These are phyloP conservation scores for Solanum paucissectum DNA, from an alignment of 257 asterid species.

Conservation along the genomic window DNA sequence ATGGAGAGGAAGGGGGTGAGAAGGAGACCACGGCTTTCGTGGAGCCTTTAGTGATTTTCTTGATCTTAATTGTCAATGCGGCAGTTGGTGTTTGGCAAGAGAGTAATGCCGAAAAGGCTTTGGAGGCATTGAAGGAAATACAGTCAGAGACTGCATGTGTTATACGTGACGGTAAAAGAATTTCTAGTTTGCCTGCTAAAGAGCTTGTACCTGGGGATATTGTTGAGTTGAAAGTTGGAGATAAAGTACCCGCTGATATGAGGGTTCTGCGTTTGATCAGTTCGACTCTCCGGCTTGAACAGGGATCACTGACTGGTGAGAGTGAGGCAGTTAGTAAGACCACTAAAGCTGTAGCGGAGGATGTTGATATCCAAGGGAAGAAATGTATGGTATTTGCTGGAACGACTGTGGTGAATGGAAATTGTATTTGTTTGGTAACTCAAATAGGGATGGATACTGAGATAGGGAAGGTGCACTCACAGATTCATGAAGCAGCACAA, in stretches of 20 bases:
- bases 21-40: conserved; percentile 95
- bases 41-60: conserved; percentile 88
- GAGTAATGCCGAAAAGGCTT: conserved; percentile 96
- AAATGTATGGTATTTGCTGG: conserved; percentile 98
- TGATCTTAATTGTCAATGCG: conserved; percentile 93
- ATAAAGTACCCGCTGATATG: conserved; percentile 97
- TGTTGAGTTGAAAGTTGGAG: conserved; percentile 94
- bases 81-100: conserved; percentile 99
- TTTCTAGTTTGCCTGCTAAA: conserved; percentile 62
- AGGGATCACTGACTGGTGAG: conserved; percentile 97
- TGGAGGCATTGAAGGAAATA: conserved; percentile 95
- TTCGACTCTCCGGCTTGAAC: conserved; percentile 85
- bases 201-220: conserved; percentile 98
- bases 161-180: conserved; percentile 62
- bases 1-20: conserved; percentile 95
- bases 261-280: conserved; percentile 82
- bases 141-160: conserved; percentile 92
- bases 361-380: conserved; percentile 95
- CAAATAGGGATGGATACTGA: conserved; percentile 90
- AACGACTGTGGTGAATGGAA: conserved; percentile 93
- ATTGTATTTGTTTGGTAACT: conserved; percentile 78
- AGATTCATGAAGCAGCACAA: conserved; percentile 92
- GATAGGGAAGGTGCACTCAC: conserved; percentile 86
- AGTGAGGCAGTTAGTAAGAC: conserved; percentile 96
- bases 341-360: conserved; percentile 65